Conservation (phyloP, 805 yeast species). For the Candida hispaniensis region DNA sequence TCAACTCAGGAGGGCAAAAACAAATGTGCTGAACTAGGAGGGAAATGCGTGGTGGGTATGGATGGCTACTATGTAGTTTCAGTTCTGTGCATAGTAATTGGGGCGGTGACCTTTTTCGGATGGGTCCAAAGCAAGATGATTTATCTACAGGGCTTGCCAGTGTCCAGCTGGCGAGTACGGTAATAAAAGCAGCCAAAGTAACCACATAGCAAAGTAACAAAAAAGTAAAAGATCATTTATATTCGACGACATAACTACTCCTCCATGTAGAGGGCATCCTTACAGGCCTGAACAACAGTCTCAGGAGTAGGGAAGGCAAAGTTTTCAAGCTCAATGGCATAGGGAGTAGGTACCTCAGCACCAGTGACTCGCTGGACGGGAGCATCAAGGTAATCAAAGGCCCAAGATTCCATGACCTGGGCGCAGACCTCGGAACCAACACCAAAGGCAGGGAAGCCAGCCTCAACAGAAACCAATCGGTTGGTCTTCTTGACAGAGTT, state of each 20-base stretch:
- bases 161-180: constrained; percentile 61
- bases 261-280: constrained; percentile 33
- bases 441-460: constrained; percentile 97
- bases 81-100: constrained; percentile 55
- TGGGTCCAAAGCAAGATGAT: constrained; percentile 57
- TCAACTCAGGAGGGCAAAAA: constrained; percentile 35
- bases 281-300: constrained; percentile 65
- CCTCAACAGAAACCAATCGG: constrained; percentile 91
- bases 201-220: too few species aligned
- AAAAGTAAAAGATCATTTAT: background rate
- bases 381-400: constrained; percentile 95
- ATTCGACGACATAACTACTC: constrained; percentile 20
- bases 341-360: constrained; percentile 99
- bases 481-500: constrained; percentile 91
- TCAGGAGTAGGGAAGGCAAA: constrained; percentile 98
- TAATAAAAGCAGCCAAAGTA: too few species aligned
- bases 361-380: constrained; percentile 98
- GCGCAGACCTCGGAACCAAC: constrained; percentile 98
- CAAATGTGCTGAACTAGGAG: constrained; percentile 44
- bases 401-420: constrained; percentile 96
- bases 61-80: constrained; percentile 87
- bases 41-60: constrained; percentile 40
- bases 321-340: constrained; percentile 90
- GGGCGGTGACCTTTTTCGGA: constrained; percentile 49
- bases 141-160: constrained; percentile 61